A percentile compares a stretch with the other conserved stretches of the same genome.
phyloP scores from a whole-genome alignment of 2,329 filamentous ascomycete genomes.

The Claviceps lovelessii region DNA sequence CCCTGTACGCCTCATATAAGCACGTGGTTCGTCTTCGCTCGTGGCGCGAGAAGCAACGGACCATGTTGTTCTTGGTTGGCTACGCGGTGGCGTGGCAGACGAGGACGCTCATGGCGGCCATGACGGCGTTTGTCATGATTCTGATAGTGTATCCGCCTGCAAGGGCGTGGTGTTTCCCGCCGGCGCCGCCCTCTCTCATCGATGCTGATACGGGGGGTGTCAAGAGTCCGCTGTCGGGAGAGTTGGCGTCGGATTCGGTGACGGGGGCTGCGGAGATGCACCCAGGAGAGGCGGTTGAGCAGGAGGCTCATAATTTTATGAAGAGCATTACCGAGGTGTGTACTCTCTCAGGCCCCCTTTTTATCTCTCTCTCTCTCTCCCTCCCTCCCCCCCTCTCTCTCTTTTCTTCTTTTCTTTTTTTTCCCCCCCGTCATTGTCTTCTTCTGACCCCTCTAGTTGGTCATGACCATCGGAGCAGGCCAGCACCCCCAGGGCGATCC shows the following conservation, averaged over 20 bases:
- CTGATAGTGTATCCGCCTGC: conserved; percentile 52
- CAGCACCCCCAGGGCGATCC: neutral
- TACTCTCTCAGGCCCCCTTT: conserved; percentile 19
- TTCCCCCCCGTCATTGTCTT: neutral
- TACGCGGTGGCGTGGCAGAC: conserved; percentile 56
- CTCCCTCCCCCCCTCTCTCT: neutral
- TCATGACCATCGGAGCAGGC: neutral
- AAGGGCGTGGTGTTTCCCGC: conserved; percentile 55
- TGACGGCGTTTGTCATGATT: conserved; percentile 37
- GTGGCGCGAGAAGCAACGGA: conserved; percentile 61
- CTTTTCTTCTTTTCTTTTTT: neutral
- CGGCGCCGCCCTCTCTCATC: conserved; percentile 61
- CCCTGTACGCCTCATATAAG: conserved; percentile 51
- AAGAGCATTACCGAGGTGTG: conserved; percentile 42
- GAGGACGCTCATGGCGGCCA: conserved; percentile 25
- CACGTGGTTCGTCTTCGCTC: conserved; percentile 64
- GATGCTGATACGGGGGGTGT: conserved; percentile 55
- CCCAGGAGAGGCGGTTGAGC: conserved; percentile 70
- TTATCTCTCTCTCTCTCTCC: no score
- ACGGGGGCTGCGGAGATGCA: conserved; percentile 74
- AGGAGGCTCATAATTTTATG: conserved; percentile 70
- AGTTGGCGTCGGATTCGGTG: conserved; percentile 62
- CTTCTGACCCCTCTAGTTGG: neutral
- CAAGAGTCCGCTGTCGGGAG: conserved; percentile 62
- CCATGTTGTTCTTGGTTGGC: conserved; percentile 40